Evolutionary conservation across 331 rosid species (phyloP), one percentile per base, ranked within the genome.

Genomic region (Ulmus americana): DNA sequence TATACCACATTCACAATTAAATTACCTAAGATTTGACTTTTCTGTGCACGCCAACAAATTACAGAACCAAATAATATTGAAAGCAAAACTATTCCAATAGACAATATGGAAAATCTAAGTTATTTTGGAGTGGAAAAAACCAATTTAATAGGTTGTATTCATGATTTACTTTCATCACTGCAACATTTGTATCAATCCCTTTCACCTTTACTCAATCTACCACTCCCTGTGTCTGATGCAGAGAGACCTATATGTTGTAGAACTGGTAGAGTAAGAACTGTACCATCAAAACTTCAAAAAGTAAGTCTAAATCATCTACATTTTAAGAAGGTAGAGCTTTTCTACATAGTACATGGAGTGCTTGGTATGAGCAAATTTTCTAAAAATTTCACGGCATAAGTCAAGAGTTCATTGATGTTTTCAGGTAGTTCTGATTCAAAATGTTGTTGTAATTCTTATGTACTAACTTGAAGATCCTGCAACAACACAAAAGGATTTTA

Each of bases 191-290:
- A 73, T 89, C 98, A 64, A 92, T 87, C 54, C 98, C 95, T 71
- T 89, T 97, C 73, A 92, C 95, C 84, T 89, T 92, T 79, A 92
- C 91, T 70, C 77, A 82, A 77, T 89, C 90, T 64, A 89, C 94
- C 97, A 80, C 77, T 85, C 74, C 90, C 87, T 42, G 82, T 80
- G 74, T 92, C 88, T 55, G 73, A 61, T 60, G 80, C 46, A 35
- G 95, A 86, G 41, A 87, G 85, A 65, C 97, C 98, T 76, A 89
- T 74, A 80, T 89, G 97, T 69, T 92, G 94, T 69, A 92, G 86
- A 80, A 89, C 90, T 10, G 98, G 98, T 74, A 83, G 98, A 71
- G 89, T 87, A 39, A 97, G 95, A 79, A 83, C 69, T 11, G 91
- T 73, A 64, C 98, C 97, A 73, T 92, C 98, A 69, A 28, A n/a